phyloP scores from a whole-genome alignment of 2,329 filamentous ascomycete species.

The Aspergillus tamarii region DNA sequence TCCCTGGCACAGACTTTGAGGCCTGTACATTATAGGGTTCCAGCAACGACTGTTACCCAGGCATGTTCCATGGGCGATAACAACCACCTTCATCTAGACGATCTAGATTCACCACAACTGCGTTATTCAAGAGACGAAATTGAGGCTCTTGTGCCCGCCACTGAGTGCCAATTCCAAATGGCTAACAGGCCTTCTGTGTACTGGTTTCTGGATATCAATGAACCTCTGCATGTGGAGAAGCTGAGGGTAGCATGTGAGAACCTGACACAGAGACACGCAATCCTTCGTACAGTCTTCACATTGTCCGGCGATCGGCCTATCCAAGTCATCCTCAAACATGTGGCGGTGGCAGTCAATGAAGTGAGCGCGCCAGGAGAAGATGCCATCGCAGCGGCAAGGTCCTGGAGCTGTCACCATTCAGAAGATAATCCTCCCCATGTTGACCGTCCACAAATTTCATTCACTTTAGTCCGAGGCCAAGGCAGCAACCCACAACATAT shows the following conservation, averaged over 20 bases:
- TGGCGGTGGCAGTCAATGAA: neutral
- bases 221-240: neutral
- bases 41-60: neutral
- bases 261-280: constrained; percentile 19
- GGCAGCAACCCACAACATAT: too few relatives aligned
- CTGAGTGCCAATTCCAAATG: neutral
- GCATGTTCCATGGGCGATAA: neutral
- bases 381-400: neutral
- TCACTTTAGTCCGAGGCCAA: too few relatives aligned
- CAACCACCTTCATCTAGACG: neutral
- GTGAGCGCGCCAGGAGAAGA: neutral
- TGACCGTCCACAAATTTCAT: too few relatives aligned
- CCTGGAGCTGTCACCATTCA: too few relatives aligned
- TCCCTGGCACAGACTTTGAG: neutral
- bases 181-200: neutral
- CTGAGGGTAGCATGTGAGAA: constrained; percentile 2
- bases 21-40: too few relatives aligned
- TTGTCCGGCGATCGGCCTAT: neutral
- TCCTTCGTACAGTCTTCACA: constrained; percentile 21
- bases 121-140: neutral
- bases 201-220: neutral
- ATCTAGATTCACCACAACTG: neutral
- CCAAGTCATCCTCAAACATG: neutral
- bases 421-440: too few relatives aligned
- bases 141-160: neutral